These are phyloP conservation scores for Lachnellula subtilissima DNA, from an alignment of 2,329 filamentous ascomycete genomes.

Conservation along the genomic window DNA sequence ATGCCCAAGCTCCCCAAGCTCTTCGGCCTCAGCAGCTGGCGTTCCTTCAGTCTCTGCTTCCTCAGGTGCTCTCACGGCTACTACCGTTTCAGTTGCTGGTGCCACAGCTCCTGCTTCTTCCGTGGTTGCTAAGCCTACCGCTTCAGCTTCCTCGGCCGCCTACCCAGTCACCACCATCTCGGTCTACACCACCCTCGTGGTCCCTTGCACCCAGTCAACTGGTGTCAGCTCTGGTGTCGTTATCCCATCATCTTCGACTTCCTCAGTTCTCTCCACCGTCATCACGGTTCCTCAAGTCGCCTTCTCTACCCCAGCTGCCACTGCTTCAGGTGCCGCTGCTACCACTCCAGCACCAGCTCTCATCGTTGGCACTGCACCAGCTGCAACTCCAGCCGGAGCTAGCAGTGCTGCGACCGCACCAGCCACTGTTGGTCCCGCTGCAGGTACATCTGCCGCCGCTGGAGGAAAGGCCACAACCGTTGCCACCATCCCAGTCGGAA, in stretches of 20 bases:
- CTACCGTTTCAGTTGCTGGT: constrained; percentile 41
- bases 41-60: not conserved
- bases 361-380: constrained; percentile 35
- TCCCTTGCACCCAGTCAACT: constrained; percentile 42
- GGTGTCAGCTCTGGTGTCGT: constrained; percentile 37
- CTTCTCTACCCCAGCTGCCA: constrained; percentile 34
- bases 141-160: constrained; percentile 27
- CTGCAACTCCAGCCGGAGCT: not conserved
- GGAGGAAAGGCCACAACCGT: not conserved
- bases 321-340: constrained; percentile 6
- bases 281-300: constrained; percentile 49
- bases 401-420: constrained; percentile 11
- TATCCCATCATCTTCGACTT: constrained; percentile 48
- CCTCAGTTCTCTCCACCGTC: constrained; percentile 42
- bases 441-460: constrained; percentile 22
- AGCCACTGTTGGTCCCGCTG: constrained; percentile 19
- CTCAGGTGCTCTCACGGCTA: constrained; percentile 24
- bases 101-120: constrained; percentile 39
- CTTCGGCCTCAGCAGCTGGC: not conserved
- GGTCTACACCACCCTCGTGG: constrained; percentile 47
- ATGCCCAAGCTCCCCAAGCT: not conserved
- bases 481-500: constrained; percentile 21
- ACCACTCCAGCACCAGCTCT: constrained; percentile 2
- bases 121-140: constrained; percentile 29
- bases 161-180: constrained; percentile 43